A percentile compares a stretch with the other conserved stretches of the same genome.
Conservation (phyloP, 2,329 filamentous ascomycete species). For the Fusarium cyanostomum region DNA sequence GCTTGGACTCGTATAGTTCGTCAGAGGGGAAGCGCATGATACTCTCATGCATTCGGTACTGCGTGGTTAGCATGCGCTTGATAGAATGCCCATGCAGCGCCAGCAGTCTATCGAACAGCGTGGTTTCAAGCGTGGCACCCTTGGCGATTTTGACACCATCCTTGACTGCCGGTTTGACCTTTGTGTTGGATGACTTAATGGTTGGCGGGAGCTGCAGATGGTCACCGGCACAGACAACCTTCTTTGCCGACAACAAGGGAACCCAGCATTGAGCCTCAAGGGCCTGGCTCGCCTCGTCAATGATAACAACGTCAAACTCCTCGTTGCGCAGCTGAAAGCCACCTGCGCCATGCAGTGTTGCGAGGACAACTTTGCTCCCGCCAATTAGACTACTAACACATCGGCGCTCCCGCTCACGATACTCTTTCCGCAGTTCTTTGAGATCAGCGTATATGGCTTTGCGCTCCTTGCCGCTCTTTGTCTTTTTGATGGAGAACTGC, state of each 20-base stretch:
- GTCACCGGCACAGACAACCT: slow-evolving; percentile 91
- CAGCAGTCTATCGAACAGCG: slow-evolving; percentile 90
- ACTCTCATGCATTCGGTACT: slow-evolving; percentile 96
- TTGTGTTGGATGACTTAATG: slow-evolving; percentile 79
- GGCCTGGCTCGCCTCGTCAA: slow-evolving; percentile 96
- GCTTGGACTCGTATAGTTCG: slow-evolving; percentile 83
- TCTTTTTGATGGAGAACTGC: slow-evolving; percentile 88
- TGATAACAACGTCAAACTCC: slow-evolving; percentile 90
- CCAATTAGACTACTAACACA: slow-evolving; percentile 81
- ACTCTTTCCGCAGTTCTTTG: slow-evolving; percentile 87
- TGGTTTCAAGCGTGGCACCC: slow-evolving; percentile 79
- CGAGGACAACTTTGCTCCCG: slow-evolving; percentile 86
- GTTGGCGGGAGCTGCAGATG: slow-evolving; percentile 95
- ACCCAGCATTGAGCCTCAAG: slow-evolving; percentile 98
- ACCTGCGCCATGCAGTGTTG: slow-evolving; percentile 91
- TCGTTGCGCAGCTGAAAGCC: slow-evolving; percentile 82
- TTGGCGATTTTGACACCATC: slow-evolving; percentile 54
- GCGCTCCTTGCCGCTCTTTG: slow-evolving; percentile 80
- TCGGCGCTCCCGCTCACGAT: slow-evolving; percentile 80
- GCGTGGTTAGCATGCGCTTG: slow-evolving; percentile 94
- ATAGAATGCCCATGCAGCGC: slow-evolving; percentile 81
- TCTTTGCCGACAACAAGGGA: slow-evolving; percentile 79
- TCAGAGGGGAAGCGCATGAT: slow-evolving; percentile 96
- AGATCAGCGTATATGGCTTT: slow-evolving; percentile 86
- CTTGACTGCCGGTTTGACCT: slow-evolving; percentile 52